phyloP scores from a whole-genome alignment of 2,329 filamentous ascomycete genomes.

The Ascochyta rabiei region DNA sequence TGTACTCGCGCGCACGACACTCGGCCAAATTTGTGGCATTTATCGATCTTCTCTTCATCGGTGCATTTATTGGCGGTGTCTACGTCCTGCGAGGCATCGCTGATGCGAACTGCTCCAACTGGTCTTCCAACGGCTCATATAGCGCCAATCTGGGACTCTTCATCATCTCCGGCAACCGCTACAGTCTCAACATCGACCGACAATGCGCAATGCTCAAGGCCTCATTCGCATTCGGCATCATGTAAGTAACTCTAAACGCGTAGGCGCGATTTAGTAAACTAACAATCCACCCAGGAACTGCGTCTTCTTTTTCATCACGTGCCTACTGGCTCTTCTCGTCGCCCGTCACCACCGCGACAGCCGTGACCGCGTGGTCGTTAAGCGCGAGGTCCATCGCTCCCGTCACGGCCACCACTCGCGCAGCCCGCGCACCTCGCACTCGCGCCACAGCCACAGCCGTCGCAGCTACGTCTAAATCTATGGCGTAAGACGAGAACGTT shows the following conservation, averaged over 20 bases:
- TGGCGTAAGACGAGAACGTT: neutral
- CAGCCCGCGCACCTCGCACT: slow-evolving; percentile 47
- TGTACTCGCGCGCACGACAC: slow-evolving; percentile 64
- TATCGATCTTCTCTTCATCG: slow-evolving; percentile 66
- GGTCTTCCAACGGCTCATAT: slow-evolving; percentile 60
- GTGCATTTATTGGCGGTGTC: slow-evolving; percentile 67
- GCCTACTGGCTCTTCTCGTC: slow-evolving; percentile 67
- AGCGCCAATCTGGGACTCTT: slow-evolving; percentile 65
- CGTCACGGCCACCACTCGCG: slow-evolving; percentile 51
- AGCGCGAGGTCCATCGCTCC: slow-evolving; percentile 57
- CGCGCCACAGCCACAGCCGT: slow-evolving; percentile 41
- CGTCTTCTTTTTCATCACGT: slow-evolving; percentile 47
- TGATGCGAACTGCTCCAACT: slow-evolving; percentile 69
- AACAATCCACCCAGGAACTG: slow-evolving; percentile 42
- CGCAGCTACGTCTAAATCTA: slow-evolving; percentile 44
- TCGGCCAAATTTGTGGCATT: slow-evolving; percentile 66
- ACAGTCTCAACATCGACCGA: slow-evolving; percentile 68
- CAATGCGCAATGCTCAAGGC: slow-evolving; percentile 93
- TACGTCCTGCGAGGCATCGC: slow-evolving; percentile 64
- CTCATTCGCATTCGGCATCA: slow-evolving; percentile 85
- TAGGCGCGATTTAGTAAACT: slow-evolving; percentile 5
- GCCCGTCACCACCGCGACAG: slow-evolving; percentile 51
- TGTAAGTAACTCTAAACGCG: slow-evolving; percentile 57
- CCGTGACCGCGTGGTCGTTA: slow-evolving; percentile 59
- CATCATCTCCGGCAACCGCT: slow-evolving; percentile 57